Evolutionary conservation across 192 early-diverging fungal species (phyloP).

Genomic region (Coemansia sp.): DNA sequence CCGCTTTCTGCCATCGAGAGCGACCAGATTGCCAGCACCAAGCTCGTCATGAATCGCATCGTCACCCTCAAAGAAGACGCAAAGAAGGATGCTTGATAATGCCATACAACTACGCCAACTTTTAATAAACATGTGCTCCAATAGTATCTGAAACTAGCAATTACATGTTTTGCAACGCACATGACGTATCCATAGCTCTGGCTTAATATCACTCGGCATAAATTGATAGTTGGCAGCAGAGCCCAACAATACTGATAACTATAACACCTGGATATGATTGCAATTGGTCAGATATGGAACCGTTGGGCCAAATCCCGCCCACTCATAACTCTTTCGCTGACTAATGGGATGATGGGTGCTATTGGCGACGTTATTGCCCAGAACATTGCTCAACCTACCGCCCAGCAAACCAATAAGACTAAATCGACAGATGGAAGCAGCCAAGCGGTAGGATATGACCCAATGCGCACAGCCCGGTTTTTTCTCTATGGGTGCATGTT

Average conservation of each 20-base stretch:
- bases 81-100: conserved; percentile 52
- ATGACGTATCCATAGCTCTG: not conserved
- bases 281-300: conserved; percentile 15
- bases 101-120: not conserved
- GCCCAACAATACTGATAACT: not conserved
- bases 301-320: conserved; percentile 50
- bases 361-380: conserved; percentile 63
- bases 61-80: conserved; percentile 70
- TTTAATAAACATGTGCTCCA: not conserved
- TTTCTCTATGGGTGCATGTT: conserved; percentile 63
- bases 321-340: conserved; percentile 61
- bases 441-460: conserved; percentile 6
- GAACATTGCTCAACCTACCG: conserved; percentile 9
- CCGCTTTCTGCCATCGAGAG: conserved; percentile 56
- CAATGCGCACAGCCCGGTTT: conserved; percentile 55
- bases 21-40: conserved; percentile 57
- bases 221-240: too few species aligned
- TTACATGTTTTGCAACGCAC: not conserved
- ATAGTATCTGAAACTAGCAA: not conserved
- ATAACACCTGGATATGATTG: not conserved
- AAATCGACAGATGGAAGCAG: not conserved
- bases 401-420: not conserved
- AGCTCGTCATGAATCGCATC: conserved; percentile 65
- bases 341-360: conserved; percentile 61
- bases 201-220: too few species aligned